Evolutionary conservation across 768 basidiomycete genomes (phyloP).

Genomic region (Filobasidium floriforme): DNA sequence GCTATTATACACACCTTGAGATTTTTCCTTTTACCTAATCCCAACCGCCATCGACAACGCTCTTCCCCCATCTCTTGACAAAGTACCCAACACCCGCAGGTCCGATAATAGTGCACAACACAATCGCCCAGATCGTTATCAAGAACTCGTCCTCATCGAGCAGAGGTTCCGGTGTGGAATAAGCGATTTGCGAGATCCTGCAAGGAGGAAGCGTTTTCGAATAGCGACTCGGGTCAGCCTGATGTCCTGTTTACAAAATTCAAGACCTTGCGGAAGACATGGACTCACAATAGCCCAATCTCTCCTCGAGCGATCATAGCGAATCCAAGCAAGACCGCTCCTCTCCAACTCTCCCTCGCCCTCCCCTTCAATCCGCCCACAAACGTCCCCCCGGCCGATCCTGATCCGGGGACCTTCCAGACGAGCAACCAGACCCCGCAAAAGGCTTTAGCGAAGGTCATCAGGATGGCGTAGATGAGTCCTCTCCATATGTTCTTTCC

Average conservation of each 20-base stretch:
- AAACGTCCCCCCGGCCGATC: slow-evolving; percentile 16
- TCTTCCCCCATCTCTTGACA: slow-evolving; percentile 27
- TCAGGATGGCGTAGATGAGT: slow-evolving; percentile 55
- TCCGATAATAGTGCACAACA: slow-evolving; percentile 54
- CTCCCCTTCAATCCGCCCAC: slow-evolving; percentile 19
- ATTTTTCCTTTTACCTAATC: slow-evolving; percentile 4
- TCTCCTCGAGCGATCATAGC: slow-evolving; percentile 65
- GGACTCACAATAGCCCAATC: slow-evolving; percentile 53
- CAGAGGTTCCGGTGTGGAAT: slow-evolving; percentile 25
- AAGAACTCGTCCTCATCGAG: slow-evolving; percentile 50
- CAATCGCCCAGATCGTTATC: slow-evolving; percentile 56
- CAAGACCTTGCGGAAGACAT: too few species aligned
- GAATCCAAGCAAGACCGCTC: slow-evolving; percentile 49
- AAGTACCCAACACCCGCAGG: slow-evolving; percentile 43
- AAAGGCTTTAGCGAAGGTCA: slow-evolving; percentile 53
- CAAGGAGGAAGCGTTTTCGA: not conserved
- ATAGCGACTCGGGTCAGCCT: too few species aligned
- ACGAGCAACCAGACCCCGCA: slow-evolving; percentile 50
- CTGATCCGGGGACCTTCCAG: slow-evolving; percentile 23
- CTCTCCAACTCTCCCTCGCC: slow-evolving; percentile 10
- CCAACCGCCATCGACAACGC: slow-evolving; percentile 31
- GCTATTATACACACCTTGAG: not conserved
- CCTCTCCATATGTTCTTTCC: slow-evolving; percentile 53
- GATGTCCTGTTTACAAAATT: too few species aligned
- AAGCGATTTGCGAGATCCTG: slow-evolving; percentile 48